Evolutionary conservation across 129 eudicot species (phyloP).

Genomic region (Helianthus annuus): DNA sequence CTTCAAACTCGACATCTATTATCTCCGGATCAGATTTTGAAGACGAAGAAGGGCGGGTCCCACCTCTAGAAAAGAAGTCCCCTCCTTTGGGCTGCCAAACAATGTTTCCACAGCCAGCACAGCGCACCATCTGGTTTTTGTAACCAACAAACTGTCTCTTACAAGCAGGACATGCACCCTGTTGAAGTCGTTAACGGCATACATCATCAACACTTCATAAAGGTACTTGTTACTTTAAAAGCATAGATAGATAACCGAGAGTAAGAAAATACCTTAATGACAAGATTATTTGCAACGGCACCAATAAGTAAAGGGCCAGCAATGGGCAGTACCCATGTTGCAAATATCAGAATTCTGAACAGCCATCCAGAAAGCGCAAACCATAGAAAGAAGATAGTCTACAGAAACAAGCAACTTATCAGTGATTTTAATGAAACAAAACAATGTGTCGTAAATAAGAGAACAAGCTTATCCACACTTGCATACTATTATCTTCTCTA

Average conservation of each 20-base stretch:
- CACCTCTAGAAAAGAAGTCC: conserved; percentile 67
- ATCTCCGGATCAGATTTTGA: conserved; percentile 74
- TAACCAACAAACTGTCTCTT: conserved; percentile 73
- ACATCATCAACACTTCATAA: background rate
- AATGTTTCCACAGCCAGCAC: conserved; percentile 78
- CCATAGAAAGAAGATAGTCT: conserved; percentile 92
- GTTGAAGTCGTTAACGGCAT: conserved; percentile 16
- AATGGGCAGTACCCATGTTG: conserved; percentile 81
- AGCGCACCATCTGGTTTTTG: conserved; percentile 70
- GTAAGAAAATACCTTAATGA: conserved; percentile 59
- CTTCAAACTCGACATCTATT: conserved; percentile 95
- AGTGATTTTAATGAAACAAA: background rate
- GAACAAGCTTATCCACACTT: conserved; percentile 1
- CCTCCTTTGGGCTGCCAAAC: conserved; percentile 94
- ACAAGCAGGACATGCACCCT: conserved; percentile 97
- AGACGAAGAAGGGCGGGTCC: conserved; percentile 42
- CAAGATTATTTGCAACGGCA: conserved; percentile 73
- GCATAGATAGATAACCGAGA: background rate
- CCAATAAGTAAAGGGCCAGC: conserved; percentile 81
- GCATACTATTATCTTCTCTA: conserved; percentile 5
- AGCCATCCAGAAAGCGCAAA: conserved; percentile 96
- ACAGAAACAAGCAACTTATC: conserved; percentile 14
- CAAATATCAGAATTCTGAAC: conserved; percentile 63
- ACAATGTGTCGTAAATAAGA: background rate
- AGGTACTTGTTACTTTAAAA: background rate